Evolutionary conservation across 768 basidiomycete species (phyloP), one percentile per base, ranked within the genome.

Genomic region (Chalciporus chontae): DNA sequence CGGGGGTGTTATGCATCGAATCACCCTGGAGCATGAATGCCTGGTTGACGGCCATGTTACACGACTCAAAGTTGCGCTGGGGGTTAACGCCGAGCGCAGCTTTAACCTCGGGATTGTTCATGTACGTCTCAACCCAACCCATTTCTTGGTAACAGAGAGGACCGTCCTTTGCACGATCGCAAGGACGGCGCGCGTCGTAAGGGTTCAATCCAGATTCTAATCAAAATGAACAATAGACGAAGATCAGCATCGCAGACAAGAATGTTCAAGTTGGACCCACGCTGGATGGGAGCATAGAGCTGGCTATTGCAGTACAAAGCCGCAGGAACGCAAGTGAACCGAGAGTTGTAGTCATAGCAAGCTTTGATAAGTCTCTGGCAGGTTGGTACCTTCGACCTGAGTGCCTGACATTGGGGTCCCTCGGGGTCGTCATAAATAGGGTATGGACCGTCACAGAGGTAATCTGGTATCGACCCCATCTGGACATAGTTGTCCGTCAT

Each of bases 21-120:
- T 98, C 95, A 24, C 95, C 94, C 62, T 90, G 86, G 60, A 83
- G 63, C 47, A 75, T 64, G 71, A 95, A 95, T 5, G 79, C 86
- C 63, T 82, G 81, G 71, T 94, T 93, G 47, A 96, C 80, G 43
- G 85, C 72, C 77, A 76, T 78, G 58, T 84, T 91, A 69, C 90
- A 92, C n/a, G 77, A 77, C 53, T 78, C 73, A 62, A 91, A 93
- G 0, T 73, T 71, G 43, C 70, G 66, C 3, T 74, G 66, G 2
- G 80, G 76, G 56, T 83, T 74, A 14, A 81, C 90, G 41, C 93
- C 92, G 24, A 94, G 77, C 8, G 81, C 80, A n/a, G 76, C 78
- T 73, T 95, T 95, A 66, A 84, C 73, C 49, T 77, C 77, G 5
- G 84, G 77, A 45, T 80, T 70, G 65, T 97, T 96, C 78, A 97